Evolutionary conservation across 1,139 yeast genomes (phyloP), one percentile per base, ranked within the genome.

Genomic region (Geotrichum histeridarum): DNA sequence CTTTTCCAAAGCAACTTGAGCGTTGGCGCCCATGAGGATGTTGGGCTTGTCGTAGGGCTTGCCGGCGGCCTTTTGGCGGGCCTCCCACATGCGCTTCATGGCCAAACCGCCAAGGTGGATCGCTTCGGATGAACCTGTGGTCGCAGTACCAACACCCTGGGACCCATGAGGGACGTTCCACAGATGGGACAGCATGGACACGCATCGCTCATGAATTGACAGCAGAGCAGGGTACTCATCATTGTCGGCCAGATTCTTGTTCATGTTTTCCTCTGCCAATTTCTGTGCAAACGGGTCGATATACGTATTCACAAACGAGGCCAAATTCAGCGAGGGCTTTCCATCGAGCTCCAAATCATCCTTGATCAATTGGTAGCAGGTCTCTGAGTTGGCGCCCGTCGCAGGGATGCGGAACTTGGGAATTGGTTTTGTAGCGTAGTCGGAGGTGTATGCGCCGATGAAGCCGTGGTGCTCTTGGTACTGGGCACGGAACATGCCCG

Each of bases 41-140:
- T 90, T 90, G 57, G 97, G 97, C 58, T 79, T 80, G 43, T 73
- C 79, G 51, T 70, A 73, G 42, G 84, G 77, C 61, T 80, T 80
- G 8, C 91, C 91, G 32, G 74, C 74, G 4, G 75, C 82, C 65
- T 72, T 76, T 64, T 83, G 81, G 61, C 74, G 78, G 43, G 76
- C 80, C 68, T 86, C 94, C 97, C 97, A 90, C 59, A 79, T 77
- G 65, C 89, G 86, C 76, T 90, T 90, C 86, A 90, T 77, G 6
- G 96, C 96, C 57, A 90, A 77, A 2, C 97, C 97, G 46, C 94
- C 97, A 56, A 90, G 79, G 86, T 89, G 89, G 61, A 90, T 83
- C 6, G 97, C 97, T 69, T 90, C 97, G 0, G 94, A 84, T 2
- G 96, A 88, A 5, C 97, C 97, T 1, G 96, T 90, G 54, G 96